Evolutionary conservation across 805 yeast species (phyloP), one percentile per base, ranked within the genome.

Genomic region (Candida peoriensis): DNA sequence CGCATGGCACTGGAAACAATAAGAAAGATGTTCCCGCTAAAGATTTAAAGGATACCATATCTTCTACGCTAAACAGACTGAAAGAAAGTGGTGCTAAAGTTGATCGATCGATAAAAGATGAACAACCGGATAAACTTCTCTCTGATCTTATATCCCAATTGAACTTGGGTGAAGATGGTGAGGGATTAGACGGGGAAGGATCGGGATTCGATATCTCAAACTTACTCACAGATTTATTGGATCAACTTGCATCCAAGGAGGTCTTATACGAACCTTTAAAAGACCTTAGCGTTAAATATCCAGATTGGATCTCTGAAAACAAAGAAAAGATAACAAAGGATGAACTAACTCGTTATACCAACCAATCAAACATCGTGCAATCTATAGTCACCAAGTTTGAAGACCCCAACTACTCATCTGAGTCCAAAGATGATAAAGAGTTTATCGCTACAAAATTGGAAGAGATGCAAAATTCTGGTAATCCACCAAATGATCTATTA

Each of bases 261-360:
- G 83, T 89, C 15, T 67, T 90, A 24, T 89, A 85, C 53, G 95
- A 82, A 47, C 96, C 97, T 3, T 70, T 90, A 61, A 82, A 80
- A 50, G 95, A 87, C 41, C 68, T 89, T 55, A 75, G 79, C 44
- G 61, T 65, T 10, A 85, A 84, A 52, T 86, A 78, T 55, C 84
- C 87, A 3, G 70, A 58, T 19, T 90, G 85, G 80, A 66, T 90
- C 42, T 59, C 62, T 29, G 73, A 71, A 31, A 70, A 82, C 43
- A 63, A 64, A 33, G 69, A 64, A 8, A 55, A 52, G 8, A 52
- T 57, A 12, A 47, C 44, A 0, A 18, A 52, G 24, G 74, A 63
- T 6, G 80, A 82, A 33, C 60, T 66, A 39, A 57, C 50, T 2
- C 68, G 75, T 23, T 87, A 79, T 58, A 59, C 67, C 37, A 59